These are phyloP conservation scores for Mycena vulgaris DNA, from an alignment of 768 basidiomycete genomes.

Conservation along the genomic window DNA sequence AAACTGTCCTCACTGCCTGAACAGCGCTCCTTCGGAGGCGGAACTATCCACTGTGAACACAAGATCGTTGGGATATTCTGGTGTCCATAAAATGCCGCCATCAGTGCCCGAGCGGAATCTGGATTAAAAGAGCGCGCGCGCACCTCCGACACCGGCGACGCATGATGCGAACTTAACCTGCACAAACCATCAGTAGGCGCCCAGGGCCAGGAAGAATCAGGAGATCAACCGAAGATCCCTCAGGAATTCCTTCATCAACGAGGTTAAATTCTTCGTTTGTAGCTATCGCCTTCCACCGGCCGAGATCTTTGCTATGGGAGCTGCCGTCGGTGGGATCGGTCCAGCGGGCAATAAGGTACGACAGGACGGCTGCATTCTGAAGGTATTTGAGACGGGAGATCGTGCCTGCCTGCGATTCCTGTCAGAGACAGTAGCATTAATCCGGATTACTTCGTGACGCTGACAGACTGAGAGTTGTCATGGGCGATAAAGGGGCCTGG, in stretches of 20 bases:
- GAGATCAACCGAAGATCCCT: conserved; percentile 12
- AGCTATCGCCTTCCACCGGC: conserved; percentile 22
- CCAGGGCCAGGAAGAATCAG: not conserved
- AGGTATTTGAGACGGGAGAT: conserved; percentile 20
- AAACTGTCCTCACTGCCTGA: conserved; percentile 19
- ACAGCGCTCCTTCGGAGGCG: conserved; percentile 5
- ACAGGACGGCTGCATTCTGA: conserved; percentile 25
- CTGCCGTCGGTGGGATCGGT: conserved; percentile 13
- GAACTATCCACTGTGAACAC: conserved; percentile 18
- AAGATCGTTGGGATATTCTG: conserved; percentile 15
- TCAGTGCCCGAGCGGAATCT: not conserved
- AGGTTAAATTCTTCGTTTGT: conserved; percentile 29
- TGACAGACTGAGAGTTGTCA: conserved; percentile 17
- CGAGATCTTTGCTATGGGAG: conserved; percentile 13
- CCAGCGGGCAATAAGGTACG: conserved; percentile 21
- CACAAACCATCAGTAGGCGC: not conserved
- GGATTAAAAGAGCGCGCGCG: not conserved
- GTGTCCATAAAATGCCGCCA: not conserved
- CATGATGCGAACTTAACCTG: conserved; percentile 23
- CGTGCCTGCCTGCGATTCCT: not conserved
- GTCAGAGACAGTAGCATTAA: conserved; percentile 5
- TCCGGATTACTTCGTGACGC: not conserved
- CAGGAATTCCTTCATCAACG: conserved; percentile 19
- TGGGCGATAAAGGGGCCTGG: conserved; percentile 8
- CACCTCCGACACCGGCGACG: conserved; percentile 24